Base-by-base conservation (phyloP, 2,329 filamentous ascomycete species). In the Hyphodiscus sp. region DNA sequence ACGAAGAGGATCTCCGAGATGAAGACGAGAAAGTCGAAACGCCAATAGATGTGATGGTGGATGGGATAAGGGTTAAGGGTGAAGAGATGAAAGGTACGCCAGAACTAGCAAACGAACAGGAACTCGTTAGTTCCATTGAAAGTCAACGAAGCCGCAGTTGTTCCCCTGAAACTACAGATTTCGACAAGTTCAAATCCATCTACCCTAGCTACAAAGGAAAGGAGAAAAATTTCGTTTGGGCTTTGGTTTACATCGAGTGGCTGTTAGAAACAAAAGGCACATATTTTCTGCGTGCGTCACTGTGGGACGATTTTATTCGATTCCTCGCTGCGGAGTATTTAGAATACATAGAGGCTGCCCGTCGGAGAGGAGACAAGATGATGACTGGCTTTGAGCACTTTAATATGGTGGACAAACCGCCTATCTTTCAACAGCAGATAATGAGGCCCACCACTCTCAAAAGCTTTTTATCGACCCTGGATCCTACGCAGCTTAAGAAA, bases 301-400 rank as follows among this genome's bases (percentile, higher is more conserved):
- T 79, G 0, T 81, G 74, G 54, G 79, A 82, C 58, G 79, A 81
- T 51, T 78, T 80, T 50, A 72, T 82, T 45, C 66, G 68, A 11
- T 65, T 65, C 2, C 80, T 75, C 49, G 67, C 71, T 1, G 63
- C 62, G 1, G 69, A 72, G 0, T 82, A 73, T 57, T 57, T 71
- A 7, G 57, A 61, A 0, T 79, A 80, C 51, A 68, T 74, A 20
- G 51, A 61, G 1, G 59, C 61, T 2, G 52, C 63, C 1, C 61
- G 64, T 6, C 55, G 57, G 2, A 57, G 56, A 2, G 61, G 62
- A 20, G 61, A 67, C 10, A 41, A 54, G 20, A 57, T 68, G 0
- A 66, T 74, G 9, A 65, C 70, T 2, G 72, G 71, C 1, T 63
- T 75, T 2, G 63, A 75, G 23, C 80, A 74, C 71, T 75, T 73